Conservation (phyloP, 257 asterid species). For the Solanum lycopersicoides region DNA sequence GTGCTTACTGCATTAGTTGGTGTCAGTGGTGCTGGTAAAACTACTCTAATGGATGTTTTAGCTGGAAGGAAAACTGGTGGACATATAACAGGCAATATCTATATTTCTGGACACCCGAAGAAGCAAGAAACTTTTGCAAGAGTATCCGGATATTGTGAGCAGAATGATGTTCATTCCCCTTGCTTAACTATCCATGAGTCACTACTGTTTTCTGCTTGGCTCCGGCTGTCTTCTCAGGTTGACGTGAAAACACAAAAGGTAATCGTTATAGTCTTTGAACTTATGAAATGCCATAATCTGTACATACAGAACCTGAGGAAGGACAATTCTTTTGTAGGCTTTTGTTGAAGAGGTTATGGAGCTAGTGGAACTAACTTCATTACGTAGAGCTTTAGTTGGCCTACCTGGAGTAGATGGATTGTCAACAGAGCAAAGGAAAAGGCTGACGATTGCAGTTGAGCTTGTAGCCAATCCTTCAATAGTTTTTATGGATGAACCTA, state of each 20-base stretch:
- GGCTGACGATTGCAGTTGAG: constrained; percentile 78
- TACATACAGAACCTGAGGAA: neutral
- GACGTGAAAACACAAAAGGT: constrained; percentile 58
- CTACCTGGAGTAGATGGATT: constrained; percentile 78
- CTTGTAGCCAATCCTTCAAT: constrained; percentile 90
- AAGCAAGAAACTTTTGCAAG: constrained; percentile 91
- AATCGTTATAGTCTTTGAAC: neutral
- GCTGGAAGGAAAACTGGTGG: constrained; percentile 97
- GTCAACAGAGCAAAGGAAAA: constrained; percentile 77
- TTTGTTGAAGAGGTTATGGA: constrained; percentile 79
- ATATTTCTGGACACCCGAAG: constrained; percentile 72
- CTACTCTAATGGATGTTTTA: constrained; percentile 91
- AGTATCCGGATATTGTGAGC: constrained; percentile 88
- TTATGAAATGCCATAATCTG: neutral
- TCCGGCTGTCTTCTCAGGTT: constrained; percentile 62
- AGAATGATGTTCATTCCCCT: constrained; percentile 83
- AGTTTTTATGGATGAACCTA: constrained; percentile 90
- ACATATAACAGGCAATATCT: constrained; percentile 54
- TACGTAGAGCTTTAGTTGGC: constrained; percentile 61
- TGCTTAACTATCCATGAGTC: constrained; percentile 80
- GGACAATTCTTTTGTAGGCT: constrained; percentile 26
- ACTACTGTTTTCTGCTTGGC: constrained; percentile 80
- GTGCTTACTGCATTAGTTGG: constrained; percentile 89
- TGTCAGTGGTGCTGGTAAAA: constrained; percentile 97
- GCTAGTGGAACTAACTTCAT: constrained; percentile 63